Conservation (phyloP, 208 protist genomes). For the Novymonas esmeraldas region DNA sequence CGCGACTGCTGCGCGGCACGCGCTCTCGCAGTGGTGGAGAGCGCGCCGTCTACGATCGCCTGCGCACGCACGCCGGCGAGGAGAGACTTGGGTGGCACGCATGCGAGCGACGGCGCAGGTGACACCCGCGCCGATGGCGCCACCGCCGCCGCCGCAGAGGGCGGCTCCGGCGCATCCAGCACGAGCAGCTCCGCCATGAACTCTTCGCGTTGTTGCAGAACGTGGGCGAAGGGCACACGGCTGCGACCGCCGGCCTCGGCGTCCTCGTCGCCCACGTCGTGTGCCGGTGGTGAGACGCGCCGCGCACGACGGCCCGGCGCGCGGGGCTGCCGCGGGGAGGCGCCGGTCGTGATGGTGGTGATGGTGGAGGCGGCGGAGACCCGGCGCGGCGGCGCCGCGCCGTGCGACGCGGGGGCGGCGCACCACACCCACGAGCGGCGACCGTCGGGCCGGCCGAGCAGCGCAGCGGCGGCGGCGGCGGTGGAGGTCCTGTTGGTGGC, state of each 20-base stretch:
- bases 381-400: no score
- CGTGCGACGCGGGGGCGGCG: not conserved
- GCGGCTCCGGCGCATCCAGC: slow-evolving; percentile 8
- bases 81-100: not conserved
- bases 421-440: slow-evolving; percentile 25
- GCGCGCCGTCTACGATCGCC: slow-evolving; percentile 22
- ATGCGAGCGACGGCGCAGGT: not conserved
- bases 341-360: no score
- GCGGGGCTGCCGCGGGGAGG: no score
- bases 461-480: slow-evolving; percentile 2
- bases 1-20: slow-evolving; percentile 15
- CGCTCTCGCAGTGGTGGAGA: slow-evolving; percentile 8
- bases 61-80: slow-evolving; percentile 16
- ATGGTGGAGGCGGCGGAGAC: not conserved
- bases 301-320: no score
- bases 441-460: slow-evolving; percentile 2
- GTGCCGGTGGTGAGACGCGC: not conserved
- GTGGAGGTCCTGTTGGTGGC: slow-evolving; percentile 4
- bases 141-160: not conserved
- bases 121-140: not conserved
- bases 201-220: slow-evolving; percentile 30
- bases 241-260: not conserved
- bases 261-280: not conserved
- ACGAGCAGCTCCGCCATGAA: slow-evolving; percentile 21
- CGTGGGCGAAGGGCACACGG: slow-evolving; percentile 22